Base-by-base conservation (phyloP, 2,329 filamentous ascomycete species). In the Fusarium pilosicola region DNA sequence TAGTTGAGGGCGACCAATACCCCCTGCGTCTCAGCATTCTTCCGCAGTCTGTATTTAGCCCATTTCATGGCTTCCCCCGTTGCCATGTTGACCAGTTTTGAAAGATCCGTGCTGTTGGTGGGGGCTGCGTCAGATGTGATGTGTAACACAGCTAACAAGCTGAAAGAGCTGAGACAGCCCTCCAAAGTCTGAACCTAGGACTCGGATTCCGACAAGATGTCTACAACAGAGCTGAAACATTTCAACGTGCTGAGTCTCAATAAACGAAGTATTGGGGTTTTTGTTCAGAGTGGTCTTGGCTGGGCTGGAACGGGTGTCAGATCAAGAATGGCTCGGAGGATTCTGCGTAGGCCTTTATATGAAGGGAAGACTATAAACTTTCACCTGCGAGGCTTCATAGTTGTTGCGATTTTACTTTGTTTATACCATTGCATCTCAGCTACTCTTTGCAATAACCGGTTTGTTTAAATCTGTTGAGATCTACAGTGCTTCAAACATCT, bases 341-440 rank as follows among this genome's bases (percentile, higher is more conserved):
- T 6, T 18, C 30, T 10, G 22, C 11, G 9, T 3, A 30, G 20
- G 26, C 13, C 11, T 51, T 24, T 12, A 34, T 34, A 12, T 51
- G 3, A 7, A 51, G 17, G 4, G 2, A 18, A 20, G 14, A 5
- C n/a, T 34, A 7, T 24, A 20, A 18, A 32, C 3, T 3, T 28
- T 10, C 3, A 14, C 5, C 6, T 30, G 4, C 14, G 15, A 6
- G 2, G 22, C 1, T 34, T 24, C 0, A 12, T 34, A 5, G 3
- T 3, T 5, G 1, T 7, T 17, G 11, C 3, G 7, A 17, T 12
- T 15, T 17, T 3, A 30, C 4, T 6, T 0, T 46, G 0, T 3
- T 10, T 7, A 5, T 10, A 5, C 8, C 4, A 20, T 3, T 28
- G 4, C 7, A 28, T 46, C 3, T 15, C 13, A 28, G 1, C 18